phyloP scores from a whole-genome alignment of 192 early-diverging fungal species.

The Linnemannia elongata region DNA sequence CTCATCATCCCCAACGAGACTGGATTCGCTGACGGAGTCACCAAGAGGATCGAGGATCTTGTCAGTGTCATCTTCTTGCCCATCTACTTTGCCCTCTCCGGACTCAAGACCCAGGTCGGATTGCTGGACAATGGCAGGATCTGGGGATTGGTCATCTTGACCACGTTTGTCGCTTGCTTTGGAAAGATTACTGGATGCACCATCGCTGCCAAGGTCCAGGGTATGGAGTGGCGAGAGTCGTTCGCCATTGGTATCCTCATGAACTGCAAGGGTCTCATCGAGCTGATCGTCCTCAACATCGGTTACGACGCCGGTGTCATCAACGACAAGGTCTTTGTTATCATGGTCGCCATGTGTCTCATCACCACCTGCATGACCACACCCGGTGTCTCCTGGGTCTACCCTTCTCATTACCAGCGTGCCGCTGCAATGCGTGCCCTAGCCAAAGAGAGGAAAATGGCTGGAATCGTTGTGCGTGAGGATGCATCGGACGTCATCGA shows the following conservation, averaged over 20 bases:
- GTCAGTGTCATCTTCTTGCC: conserved; percentile 89
- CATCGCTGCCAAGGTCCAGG: conserved; percentile 73
- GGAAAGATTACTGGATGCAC: conserved; percentile 92
- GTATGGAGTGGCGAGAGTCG: conserved; percentile 87
- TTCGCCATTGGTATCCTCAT: conserved; percentile 89
- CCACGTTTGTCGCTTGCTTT: conserved; percentile 80
- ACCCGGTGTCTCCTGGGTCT: conserved; percentile 80
- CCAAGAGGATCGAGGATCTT: conserved; percentile 94
- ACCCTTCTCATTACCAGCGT: conserved; percentile 77
- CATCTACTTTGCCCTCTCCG: conserved; percentile 94
- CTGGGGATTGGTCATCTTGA: conserved; percentile 87
- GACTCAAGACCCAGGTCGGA: conserved; percentile 89
- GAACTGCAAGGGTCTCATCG: conserved; percentile 97
- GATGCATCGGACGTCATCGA: neutral
- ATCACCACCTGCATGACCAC: conserved; percentile 91
- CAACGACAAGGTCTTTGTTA: conserved; percentile 68
- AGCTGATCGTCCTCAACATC: conserved; percentile 96
- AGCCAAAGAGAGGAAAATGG: conserved; percentile 17
- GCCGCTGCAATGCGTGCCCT: conserved; percentile 21
- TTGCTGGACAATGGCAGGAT: conserved; percentile 76
- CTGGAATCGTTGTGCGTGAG: conserved; percentile 7
- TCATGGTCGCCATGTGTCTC: conserved; percentile 70
- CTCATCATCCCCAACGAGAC: conserved; percentile 91
- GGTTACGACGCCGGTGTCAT: conserved; percentile 89
- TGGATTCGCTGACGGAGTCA: conserved; percentile 87